Base-by-base conservation (phyloP, 1,139 yeast species). In the Suhomyces anneliseae region DNA sequence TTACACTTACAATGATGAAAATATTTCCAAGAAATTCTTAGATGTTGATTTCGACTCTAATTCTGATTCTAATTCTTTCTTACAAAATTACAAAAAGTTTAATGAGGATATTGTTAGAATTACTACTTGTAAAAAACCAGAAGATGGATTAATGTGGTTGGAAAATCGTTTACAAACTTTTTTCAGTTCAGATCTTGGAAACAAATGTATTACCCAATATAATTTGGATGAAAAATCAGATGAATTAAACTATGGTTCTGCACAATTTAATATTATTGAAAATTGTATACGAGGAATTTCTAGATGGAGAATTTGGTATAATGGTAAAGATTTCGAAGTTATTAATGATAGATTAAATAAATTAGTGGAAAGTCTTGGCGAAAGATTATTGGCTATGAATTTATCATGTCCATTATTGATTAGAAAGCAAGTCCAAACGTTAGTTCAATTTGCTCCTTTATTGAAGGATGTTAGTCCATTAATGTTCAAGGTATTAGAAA, bases 251-350 rank as follows among this genome's bases (percentile, higher is more conserved):
- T 78, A 82, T 53, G 95, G 96, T 0, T 79, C 85, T 47, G 81
- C 96, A 0, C 97, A 92, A 60, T 83, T 93, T 54, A 85, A 85
- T 61, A 82, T 90, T 27, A 89, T 90, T 36, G 99, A 93, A 65
- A 87, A 96, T 38, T 86, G 95, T 54, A 81, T 93, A 31, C 79
- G 96, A 52, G 99, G 99, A 36, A 86, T 95, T 35, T 83, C 95
- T n/a, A 80, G 99, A 59, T 93, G 99, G 98, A 83, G 90, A 59
- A 85, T 90, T 29, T 92, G 97, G 97, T 90, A 90, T 60, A 69
- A 67, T 38, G 81, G 80, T 4, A 78, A 79, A 4, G 95, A 89
- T 59, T 82, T 82, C 54, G 82, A 81, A 35, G 74, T 71, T 14
- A 79, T 81, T 35, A 77, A 83, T 49, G 78, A 72, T 41, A 70